Base-by-base conservation (phyloP, 805 yeast species). In the Starmerella gropengiesseri region DNA sequence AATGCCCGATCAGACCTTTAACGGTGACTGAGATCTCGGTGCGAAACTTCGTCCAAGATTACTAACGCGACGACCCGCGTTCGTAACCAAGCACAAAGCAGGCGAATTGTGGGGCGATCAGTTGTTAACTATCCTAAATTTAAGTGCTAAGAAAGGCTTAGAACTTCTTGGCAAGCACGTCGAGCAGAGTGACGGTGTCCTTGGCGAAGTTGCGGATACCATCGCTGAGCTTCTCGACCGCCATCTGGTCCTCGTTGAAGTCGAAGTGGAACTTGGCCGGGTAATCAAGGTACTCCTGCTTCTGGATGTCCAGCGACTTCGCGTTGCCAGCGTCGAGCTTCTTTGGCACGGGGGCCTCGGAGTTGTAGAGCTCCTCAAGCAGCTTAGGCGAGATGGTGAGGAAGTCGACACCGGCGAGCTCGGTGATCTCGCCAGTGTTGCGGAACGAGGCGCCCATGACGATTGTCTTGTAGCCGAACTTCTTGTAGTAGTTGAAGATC, bases 381-480 rank as follows among this genome's bases (percentile, higher is more conserved):
- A 91, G 73, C 62, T 73, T 75, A 64, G 97, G 97, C 57, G 97
- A 74, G 60, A 91, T 86, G 62, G 99, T 91, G 69, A 91, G 74
- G 77, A 70, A 86, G 66, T 91, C 99, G 62, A 84, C 79, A 66
- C 99, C 99, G 47, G 98, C 96, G 58, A 91, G 74, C 57, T 93
- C 95, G 68, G 79, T 81, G 69, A 91, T 84, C 72, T 89, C 98
- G 56, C 86, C 95, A 50, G 71, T 67, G 74, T 87, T 91, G 78
- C 99, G 89, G 86, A 91, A 89, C 47, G 97, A 89, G 48, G 99
- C 99, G 69, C 98, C 99, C 99, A 91, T 91, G 62, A 91, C 97
- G 63, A 91, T 87, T 65, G 99, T 91, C 60, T 89, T 75, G 78
- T 91, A 91, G 57, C 80, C 89, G 68, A 67, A 84, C 72, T 89